Conservation (phyloP, 805 yeast species). For the Starmerella floris region DNA sequence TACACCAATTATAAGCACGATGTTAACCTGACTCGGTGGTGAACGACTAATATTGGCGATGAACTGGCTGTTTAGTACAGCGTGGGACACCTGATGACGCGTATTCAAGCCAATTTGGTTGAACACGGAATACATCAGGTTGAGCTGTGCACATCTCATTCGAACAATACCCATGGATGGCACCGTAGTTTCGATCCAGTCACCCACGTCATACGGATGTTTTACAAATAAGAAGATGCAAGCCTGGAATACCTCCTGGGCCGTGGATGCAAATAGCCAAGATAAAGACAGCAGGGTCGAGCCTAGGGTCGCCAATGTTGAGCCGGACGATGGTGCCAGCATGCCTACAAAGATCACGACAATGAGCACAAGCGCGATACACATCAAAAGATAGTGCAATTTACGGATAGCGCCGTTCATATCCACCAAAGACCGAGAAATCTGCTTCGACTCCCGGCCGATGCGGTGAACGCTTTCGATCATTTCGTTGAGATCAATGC, state of each 20-base stretch:
- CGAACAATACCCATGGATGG: constrained; percentile 20
- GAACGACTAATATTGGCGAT: constrained; percentile 31
- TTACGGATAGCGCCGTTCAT: constrained; percentile 31
- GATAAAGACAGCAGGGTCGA: constrained; percentile 30
- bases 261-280: constrained; percentile 29
- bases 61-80: constrained; percentile 28
- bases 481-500: constrained; percentile 30
- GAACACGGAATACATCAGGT: constrained; percentile 30
- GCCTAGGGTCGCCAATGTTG: constrained; percentile 32
- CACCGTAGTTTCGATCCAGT: constrained; percentile 25
- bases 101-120: constrained; percentile 21
- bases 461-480: constrained; percentile 25
- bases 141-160: constrained; percentile 26
- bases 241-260: constrained; percentile 30
- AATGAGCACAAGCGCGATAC: constrained; percentile 26
- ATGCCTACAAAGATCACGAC: constrained; percentile 31
- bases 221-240: constrained; percentile 32
- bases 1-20: constrained; percentile 25
- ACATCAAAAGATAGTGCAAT: constrained; percentile 28
- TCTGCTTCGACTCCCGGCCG: constrained; percentile 27
- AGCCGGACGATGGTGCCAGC: constrained; percentile 30
- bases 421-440: constrained; percentile 29
- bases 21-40: constrained; percentile 22
- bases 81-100: constrained; percentile 29
- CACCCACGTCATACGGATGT: constrained; percentile 34